Percentiles rank a stretch among this genome's conserved stretches.
Evolutionary conservation across 768 basidiomycete species (phyloP).

Genomic region (Lactarius sanguifluus): DNA sequence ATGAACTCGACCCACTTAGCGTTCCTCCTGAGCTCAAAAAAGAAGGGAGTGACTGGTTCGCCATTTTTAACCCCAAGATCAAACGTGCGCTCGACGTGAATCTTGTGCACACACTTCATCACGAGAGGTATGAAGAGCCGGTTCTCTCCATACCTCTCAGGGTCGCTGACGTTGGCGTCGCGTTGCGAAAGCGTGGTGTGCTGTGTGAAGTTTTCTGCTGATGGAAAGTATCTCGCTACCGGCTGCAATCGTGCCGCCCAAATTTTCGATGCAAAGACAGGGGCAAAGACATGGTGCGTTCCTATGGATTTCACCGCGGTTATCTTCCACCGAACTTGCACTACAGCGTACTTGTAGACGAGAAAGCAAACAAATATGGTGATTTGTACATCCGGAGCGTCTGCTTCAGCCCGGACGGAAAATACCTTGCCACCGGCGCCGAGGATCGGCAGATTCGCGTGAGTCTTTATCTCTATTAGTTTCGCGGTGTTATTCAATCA

Average conservation of each 20-base stretch:
- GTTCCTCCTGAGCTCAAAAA: slow-evolving; percentile 60
- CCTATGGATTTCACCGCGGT: background rate
- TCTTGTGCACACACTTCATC: slow-evolving; percentile 83
- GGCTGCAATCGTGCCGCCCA: slow-evolving; percentile 96
- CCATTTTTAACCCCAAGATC: slow-evolving; percentile 79
- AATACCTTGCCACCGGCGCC: slow-evolving; percentile 73
- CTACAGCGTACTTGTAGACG: slow-evolving; percentile 72
- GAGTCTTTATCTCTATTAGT: slow-evolving; percentile 32
- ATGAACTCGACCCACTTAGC: slow-evolving; percentile 47
- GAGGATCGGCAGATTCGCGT: slow-evolving; percentile 94
- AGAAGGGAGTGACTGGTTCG: slow-evolving; percentile 87
- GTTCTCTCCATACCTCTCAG: slow-evolving; percentile 11
- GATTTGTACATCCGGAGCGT: slow-evolving; percentile 91
- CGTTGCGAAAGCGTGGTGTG: slow-evolving; percentile 62
- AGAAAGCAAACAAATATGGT: slow-evolving; percentile 65
- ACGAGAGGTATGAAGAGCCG: slow-evolving; percentile 66
- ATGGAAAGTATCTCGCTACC: slow-evolving; percentile 90
- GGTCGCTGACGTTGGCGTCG: slow-evolving; percentile 6
- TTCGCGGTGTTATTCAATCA: background rate
- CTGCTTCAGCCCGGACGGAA: slow-evolving; percentile 73
- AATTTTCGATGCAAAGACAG: slow-evolving; percentile 91
- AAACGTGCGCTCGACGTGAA: slow-evolving; percentile 77
- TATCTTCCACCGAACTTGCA: slow-evolving; percentile 4
- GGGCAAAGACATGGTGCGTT: slow-evolving; percentile 76
- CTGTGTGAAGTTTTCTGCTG: slow-evolving; percentile 92